Evolutionary conservation across 1,284 basidiomycete genomes (phyloP), one percentile per base, ranked within the genome.

Genomic region (Dichomitus squalens): DNA sequence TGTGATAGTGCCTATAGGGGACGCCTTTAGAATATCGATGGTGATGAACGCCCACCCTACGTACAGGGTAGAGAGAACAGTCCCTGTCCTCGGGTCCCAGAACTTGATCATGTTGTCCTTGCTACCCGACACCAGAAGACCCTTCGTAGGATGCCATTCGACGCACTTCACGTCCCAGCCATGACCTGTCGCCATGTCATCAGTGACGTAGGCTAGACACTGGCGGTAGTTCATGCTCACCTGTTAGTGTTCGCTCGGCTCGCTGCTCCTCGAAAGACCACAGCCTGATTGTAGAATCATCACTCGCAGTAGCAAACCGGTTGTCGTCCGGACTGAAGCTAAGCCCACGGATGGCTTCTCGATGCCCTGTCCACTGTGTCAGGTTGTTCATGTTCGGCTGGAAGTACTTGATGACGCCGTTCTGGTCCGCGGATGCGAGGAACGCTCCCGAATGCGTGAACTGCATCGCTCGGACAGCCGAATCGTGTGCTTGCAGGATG

Each of bases 101-200:
- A 99, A 98, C 70, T 98, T 99, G 74, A 99, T 95, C 65, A 95
- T 85, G 73, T 98, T 98, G 74, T 99, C 97, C 75, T 98, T 98
- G 69, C 92, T 93, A 25, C 97, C 96, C 1, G 92, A 95, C 2
- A 93, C 94, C 18, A 99, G 83, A 6, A 99, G 79, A 3, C 96
- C 96, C 73, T 98, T 98, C 3, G 89, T 94, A 4, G 95, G 93
- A 75, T 99, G 96, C 96, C 96, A 99, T 76, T 98, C 92, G 1
- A 98, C 93, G 66, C 95, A 98, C 71, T 96, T 93, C 27, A 98
- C 96, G 69, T 99, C 96, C 96, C 96, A 99, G 2, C 96, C 96
- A 69, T 99, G 96, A 8, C 95, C 94, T 87, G 20, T 16, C 36
- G n/a, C 18, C 20, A 5, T 36, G n/a, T 14, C 3, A n/a, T 47